Conservation (phyloP, 148 eudicot species). For the Euryodendron excelsum region DNA sequence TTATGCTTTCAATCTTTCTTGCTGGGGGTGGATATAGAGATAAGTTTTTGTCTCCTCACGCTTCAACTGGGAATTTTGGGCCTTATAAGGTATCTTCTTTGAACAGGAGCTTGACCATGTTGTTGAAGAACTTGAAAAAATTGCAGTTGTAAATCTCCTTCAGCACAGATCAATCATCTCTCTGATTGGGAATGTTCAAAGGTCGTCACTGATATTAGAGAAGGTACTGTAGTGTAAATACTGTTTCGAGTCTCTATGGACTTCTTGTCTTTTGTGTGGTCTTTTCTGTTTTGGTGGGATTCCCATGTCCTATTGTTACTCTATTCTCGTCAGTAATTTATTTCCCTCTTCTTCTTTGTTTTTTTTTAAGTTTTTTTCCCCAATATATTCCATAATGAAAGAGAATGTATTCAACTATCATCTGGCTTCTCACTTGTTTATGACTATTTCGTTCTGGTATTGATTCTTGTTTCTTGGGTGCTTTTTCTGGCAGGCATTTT, state of each 20-base stretch:
- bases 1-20: background rate
- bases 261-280: background rate
- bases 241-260: background rate
- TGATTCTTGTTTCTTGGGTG: background rate
- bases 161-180: conserved; percentile 85
- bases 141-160: conserved; percentile 83
- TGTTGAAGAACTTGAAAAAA: conserved; percentile 81
- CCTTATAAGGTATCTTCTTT: background rate
- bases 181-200: conserved; percentile 89
- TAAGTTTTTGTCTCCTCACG: background rate
- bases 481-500: conserved; percentile 58
- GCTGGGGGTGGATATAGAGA: background rate
- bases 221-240: conserved; percentile 44
- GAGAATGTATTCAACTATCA: background rate
- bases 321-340: background rate
- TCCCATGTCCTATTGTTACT: background rate
- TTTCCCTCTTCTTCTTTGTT: background rate
- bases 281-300: background rate
- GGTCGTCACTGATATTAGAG: conserved; percentile 82
- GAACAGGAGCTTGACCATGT: conserved; percentile 85
- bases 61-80: conserved; percentile 7
- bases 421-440: background rate
- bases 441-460: background rate
- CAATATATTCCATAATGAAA: background rate
- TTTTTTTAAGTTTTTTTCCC: background rate